Evolutionary conservation across 1,139 yeast species (phyloP).

Genomic region (Geotrichum citri-aurantii): DNA sequence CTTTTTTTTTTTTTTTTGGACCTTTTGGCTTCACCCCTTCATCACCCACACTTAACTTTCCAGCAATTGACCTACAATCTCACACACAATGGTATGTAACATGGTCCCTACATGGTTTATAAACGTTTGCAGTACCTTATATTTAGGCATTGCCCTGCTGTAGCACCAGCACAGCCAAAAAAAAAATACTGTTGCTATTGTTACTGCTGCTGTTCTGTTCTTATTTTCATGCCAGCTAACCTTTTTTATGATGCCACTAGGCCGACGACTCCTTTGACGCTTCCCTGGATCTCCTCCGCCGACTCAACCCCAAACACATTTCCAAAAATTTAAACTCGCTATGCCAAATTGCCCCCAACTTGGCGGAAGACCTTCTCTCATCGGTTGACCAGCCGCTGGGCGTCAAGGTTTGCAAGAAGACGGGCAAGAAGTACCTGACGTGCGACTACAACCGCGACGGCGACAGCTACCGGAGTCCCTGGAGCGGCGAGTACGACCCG

Average conservation of each 20-base stretch:
- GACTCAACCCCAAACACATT: conserved; percentile 74
- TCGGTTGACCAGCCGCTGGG: conserved; percentile 83
- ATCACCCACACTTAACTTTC: background rate
- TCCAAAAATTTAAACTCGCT: conserved; percentile 57
- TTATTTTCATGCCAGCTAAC: background rate
- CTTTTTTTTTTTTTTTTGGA: background rate
- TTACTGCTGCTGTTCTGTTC: background rate
- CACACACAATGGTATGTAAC: background rate
- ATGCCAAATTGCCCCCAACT: conserved; percentile 70
- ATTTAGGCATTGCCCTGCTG: background rate
- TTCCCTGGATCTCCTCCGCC: conserved; percentile 77
- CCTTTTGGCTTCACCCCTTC: background rate
- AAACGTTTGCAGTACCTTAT: background rate
- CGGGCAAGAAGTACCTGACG: conserved; percentile 66
- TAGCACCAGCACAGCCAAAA: background rate
- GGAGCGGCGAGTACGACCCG: conserved; percentile 79
- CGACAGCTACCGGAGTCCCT: conserved; percentile 87
- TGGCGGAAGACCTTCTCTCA: conserved; percentile 82
- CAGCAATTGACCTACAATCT: background rate
- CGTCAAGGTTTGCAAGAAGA: conserved; percentile 49
- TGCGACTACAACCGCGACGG: conserved; percentile 97
- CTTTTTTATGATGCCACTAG: conserved; percentile 23
- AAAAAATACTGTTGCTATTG: background rate
- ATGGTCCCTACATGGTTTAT: background rate
- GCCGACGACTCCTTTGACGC: conserved; percentile 74